These are phyloP conservation scores for Leucocoprinus sp. DNA, from an alignment of 768 basidiomycete genomes.

Conservation along the genomic window DNA sequence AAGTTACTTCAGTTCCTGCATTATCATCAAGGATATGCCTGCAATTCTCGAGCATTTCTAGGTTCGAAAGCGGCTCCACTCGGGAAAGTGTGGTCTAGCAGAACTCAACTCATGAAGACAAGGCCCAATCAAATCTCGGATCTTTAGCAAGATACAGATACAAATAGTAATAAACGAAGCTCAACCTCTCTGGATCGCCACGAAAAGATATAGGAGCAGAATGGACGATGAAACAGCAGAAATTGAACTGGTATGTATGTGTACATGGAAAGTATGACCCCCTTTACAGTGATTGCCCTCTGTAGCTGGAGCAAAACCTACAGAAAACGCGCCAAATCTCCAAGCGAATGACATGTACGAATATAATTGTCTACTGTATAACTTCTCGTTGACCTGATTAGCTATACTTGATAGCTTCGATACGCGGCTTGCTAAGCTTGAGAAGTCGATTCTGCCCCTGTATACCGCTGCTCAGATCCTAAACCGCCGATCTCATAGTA, in stretches of 20 bases:
- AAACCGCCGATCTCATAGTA: conserved; percentile 66
- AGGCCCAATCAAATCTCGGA: no score
- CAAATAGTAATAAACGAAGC: no score
- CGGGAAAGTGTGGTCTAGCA: no score
- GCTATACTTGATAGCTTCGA: conserved; percentile 83
- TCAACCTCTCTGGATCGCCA: background rate
- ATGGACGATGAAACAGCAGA: conserved; percentile 67
- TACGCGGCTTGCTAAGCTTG: conserved; percentile 70
- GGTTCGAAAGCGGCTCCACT: no score
- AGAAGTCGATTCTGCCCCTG: conserved; percentile 80
- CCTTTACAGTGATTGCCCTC: background rate
- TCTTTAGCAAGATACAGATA: no score
- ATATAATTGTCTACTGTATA: background rate
- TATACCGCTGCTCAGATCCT: conserved; percentile 71
- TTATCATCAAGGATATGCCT: no score
- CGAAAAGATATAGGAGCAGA: background rate
- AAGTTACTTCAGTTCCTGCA: no score
- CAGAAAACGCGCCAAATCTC: conserved; percentile 82
- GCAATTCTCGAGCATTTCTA: no score
- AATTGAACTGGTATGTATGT: conserved; percentile 51
- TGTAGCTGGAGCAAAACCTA: conserved; percentile 77
- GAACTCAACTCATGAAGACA: no score
- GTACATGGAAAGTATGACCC: background rate
- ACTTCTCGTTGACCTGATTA: conserved; percentile 30
- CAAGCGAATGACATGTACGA: conserved; percentile 77